These are phyloP conservation scores for Medicago truncatula DNA, from an alignment of 306 rosid genomes.

Conservation along the genomic window MtrunA17r5.0-ANR NC_053044.1:49950001-49950500, in stretches of 20 bases:
- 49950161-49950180: constrained; percentile 44
- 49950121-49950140: constrained; percentile 47
- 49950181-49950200: constrained; percentile 63
- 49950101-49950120: background rate
- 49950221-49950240: constrained; percentile 54
- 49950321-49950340: constrained; percentile 60
- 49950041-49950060: no score
- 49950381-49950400: constrained; percentile 65
- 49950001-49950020: no score
- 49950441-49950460: background rate
- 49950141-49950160: constrained; percentile 37
- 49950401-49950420: no score
- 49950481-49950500: background rate
- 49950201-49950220: constrained; percentile 76
- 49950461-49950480: background rate
- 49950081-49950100: no score
- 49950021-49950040: no score
- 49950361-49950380: constrained; percentile 56
- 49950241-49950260: background rate
- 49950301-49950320: constrained; percentile 48
- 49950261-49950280: background rate
- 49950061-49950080: no score
- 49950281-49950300: background rate
- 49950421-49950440: no score
- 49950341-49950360: constrained; percentile 60